These are phyloP conservation scores for Geotrichum siamense DNA, from an alignment of 1,139 yeast genomes.

Conservation along the genomic window DNA sequence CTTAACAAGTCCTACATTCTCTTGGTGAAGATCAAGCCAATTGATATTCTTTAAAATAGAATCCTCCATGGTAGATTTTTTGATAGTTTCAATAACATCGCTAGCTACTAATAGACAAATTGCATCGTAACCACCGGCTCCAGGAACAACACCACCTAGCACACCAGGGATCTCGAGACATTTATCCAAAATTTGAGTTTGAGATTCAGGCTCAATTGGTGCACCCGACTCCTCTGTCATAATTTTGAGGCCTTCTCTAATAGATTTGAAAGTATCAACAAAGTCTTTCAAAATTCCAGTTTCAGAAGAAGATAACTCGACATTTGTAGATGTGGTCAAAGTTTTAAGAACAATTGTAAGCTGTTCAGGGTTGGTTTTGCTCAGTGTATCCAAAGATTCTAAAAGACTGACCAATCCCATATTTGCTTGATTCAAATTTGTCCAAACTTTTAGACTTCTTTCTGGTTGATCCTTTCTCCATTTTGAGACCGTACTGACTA, in stretches of 20 bases:
- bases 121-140: conserved; percentile 98
- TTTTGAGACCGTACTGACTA: conserved; percentile 64
- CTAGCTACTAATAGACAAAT: conserved; percentile 61
- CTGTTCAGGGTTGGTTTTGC: conserved; percentile 18
- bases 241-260: conserved; percentile 49
- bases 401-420: conserved; percentile 47
- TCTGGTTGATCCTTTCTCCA: conserved; percentile 59
- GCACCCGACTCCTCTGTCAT: conserved; percentile 68
- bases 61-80: conserved; percentile 32
- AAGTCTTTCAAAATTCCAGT: conserved; percentile 13
- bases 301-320: conserved; percentile 24
- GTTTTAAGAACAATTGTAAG: conserved; percentile 15
- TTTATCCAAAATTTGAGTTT: conserved; percentile 61
- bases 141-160: conserved; percentile 92
- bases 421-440: conserved; percentile 52
- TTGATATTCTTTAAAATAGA: conserved; percentile 23
- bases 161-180: conserved; percentile 61
- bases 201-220: conserved; percentile 78
- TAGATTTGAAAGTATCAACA: conserved; percentile 36
- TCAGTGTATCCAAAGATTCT: conserved; percentile 36
- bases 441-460: conserved; percentile 48
- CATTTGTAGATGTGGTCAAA: conserved; percentile 7
- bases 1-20: conserved; percentile 29
- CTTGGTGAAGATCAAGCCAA: conserved; percentile 35
- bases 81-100: conserved; percentile 39